Conservation (phyloP, 768 basidiomycete genomes). For the Pisolithus tinctorius region DNA sequence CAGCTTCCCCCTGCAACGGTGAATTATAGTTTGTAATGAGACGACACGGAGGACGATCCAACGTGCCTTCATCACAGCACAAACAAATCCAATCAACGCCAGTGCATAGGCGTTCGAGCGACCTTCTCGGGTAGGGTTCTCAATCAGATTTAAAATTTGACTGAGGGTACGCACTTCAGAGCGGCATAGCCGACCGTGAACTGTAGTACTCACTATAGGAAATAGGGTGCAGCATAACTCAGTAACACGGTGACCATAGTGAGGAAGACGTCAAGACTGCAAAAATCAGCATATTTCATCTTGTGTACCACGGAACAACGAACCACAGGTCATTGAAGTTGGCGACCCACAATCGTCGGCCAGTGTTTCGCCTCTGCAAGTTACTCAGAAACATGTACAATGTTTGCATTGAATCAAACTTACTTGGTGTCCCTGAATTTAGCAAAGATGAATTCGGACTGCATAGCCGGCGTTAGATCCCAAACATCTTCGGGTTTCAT, state of each 20-base stretch:
- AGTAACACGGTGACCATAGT: conserved; percentile 38
- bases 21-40: neutral
- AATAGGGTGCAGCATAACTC: conserved; percentile 47
- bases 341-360: conserved; percentile 30
- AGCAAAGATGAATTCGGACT: conserved; percentile 18
- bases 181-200: neutral
- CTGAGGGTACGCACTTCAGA: neutral
- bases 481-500: conserved; percentile 21
- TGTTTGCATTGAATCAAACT: neutral
- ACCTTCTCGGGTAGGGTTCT: conserved; percentile 25
- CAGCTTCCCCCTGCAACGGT: conserved; percentile 22
- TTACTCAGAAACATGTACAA: neutral
- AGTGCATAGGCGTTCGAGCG: conserved; percentile 42
- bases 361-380: conserved; percentile 10
- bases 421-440: conserved; percentile 32
- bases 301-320: neutral
- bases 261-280: conserved; percentile 32
- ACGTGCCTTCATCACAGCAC: conserved; percentile 33
- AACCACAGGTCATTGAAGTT: conserved; percentile 34
- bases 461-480: conserved; percentile 17
- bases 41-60: neutral
- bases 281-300: neutral
- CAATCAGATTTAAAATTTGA: conserved; percentile 32
- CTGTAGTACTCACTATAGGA: conserved; percentile 31
- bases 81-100: conserved; percentile 39